These are phyloP conservation scores for Annulohypoxylon nitens DNA, from an alignment of 495 filamentous ascomycete species.

Conservation along the genomic window DNA sequence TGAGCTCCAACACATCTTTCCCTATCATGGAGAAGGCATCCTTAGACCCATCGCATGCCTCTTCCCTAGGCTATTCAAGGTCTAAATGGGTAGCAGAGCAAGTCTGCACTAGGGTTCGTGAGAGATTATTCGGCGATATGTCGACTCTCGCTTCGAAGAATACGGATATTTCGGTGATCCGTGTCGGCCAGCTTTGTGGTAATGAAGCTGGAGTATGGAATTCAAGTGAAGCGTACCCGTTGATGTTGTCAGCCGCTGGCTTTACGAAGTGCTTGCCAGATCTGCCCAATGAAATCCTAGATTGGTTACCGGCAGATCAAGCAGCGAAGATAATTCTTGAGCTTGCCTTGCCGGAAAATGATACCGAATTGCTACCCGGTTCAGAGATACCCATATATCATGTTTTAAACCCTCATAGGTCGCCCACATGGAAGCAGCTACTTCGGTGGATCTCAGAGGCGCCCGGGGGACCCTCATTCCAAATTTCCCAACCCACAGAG, in stretches of 20 bases:
- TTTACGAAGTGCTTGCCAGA: constrained; percentile 65
- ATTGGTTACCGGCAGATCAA: constrained; percentile 71
- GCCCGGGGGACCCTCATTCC: constrained; percentile 47
- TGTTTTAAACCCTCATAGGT: constrained; percentile 60
- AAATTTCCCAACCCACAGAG: constrained; percentile 52
- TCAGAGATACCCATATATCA: constrained; percentile 58
- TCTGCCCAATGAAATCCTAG: constrained; percentile 58
- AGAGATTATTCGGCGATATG: not conserved
- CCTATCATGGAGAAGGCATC: constrained; percentile 65
- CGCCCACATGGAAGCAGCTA: constrained; percentile 60
- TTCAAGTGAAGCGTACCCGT: constrained; percentile 66
- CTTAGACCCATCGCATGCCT: constrained; percentile 61
- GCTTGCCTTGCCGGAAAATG: constrained; percentile 44
- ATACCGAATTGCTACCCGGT: not conserved
- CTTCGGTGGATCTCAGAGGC: constrained; percentile 58
- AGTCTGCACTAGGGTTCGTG: constrained; percentile 57
- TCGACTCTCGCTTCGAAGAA: constrained; percentile 35
- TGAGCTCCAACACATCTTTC: constrained; percentile 47
- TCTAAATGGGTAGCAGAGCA: constrained; percentile 70
- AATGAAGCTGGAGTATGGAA: constrained; percentile 69
- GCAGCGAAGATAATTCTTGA: constrained; percentile 64
- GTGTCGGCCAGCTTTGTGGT: constrained; percentile 72
- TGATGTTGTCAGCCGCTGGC: constrained; percentile 66
- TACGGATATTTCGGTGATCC: constrained; percentile 62
- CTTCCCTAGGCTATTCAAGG: constrained; percentile 68